A percentile compares a stretch with the other conserved stretches of the same genome.
These are phyloP conservation scores for Inga laurina DNA, from an alignment of 306 rosid species.

Conservation along the genomic window DNA sequence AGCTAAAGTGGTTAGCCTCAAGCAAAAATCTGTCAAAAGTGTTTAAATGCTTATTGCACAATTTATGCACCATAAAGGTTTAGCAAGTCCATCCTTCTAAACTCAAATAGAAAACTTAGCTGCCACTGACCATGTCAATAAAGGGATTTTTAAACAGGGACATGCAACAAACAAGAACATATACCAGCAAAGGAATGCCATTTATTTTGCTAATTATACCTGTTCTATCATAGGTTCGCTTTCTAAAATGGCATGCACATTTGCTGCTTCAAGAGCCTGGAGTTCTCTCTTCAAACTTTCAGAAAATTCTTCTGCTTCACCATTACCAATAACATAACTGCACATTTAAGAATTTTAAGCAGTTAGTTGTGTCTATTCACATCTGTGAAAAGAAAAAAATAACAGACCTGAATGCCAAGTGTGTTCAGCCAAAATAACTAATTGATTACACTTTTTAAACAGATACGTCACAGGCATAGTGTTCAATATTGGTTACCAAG, in stretches of 20 bases:
- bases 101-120: conserved; percentile 1
- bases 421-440: neutral
- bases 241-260: conserved; percentile 95
- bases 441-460: conserved; percentile 1
- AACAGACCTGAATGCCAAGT: conserved; percentile 11
- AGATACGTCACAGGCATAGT: conserved; percentile 7
- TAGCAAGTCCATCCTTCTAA: conserved; percentile 34
- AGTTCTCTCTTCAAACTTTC: conserved; percentile 97
- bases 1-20: conserved; percentile 15
- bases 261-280: conserved; percentile 97
- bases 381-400: conserved; percentile 23
- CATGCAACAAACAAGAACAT: conserved; percentile 14
- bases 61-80: neutral
- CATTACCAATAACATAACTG: conserved; percentile 96
- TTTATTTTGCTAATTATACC: conserved; percentile 40
- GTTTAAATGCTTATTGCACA: conserved; percentile 16
- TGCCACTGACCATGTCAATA: conserved; percentile 11
- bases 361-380: conserved; percentile 6
- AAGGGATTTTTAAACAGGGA: conserved; percentile 5
- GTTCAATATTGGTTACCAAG: conserved; percentile 13
- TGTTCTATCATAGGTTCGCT: conserved; percentile 89
- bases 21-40: conserved; percentile 6
- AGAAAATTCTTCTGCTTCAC: conserved; percentile 97
- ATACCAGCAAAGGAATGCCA: conserved; percentile 25
- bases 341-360: conserved; percentile 31